phyloP scores from a whole-genome alignment of 2,329 filamentous ascomycete genomes.

The Alternaria viburni region DNA sequence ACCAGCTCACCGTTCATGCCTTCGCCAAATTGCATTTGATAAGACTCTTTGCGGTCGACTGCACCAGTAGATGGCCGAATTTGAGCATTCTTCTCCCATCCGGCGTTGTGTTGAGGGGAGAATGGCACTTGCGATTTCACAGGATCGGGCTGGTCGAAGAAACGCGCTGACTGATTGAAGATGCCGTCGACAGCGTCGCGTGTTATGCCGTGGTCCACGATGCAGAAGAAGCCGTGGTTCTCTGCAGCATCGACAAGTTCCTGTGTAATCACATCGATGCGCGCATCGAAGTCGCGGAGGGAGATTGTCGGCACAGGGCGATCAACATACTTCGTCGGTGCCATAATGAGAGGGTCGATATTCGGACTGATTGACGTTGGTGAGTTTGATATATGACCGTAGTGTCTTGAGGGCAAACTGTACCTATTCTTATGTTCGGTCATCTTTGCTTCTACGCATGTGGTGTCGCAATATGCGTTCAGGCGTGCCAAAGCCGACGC shows the following conservation, averaged over 20 bases:
- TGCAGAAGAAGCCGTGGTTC: conserved; percentile 66
- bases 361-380: neutral
- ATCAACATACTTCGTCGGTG: conserved; percentile 18
- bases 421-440: conserved; percentile 6
- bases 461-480: neutral
- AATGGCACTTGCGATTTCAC: conserved; percentile 62
- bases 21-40: conserved; percentile 67
- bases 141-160: conserved; percentile 56
- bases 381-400: neutral
- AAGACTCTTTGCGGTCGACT: conserved; percentile 66
- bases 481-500: neutral
- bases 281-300: conserved; percentile 58
- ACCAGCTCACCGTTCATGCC: conserved; percentile 54
- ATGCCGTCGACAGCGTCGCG: conserved; percentile 58
- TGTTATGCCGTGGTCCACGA: conserved; percentile 63
- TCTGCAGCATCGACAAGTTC: conserved; percentile 63
- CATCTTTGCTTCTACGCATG: neutral
- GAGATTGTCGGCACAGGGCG: conserved; percentile 51
- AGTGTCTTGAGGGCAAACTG: neutral
- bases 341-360: conserved; percentile 5
- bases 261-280: conserved; percentile 61
- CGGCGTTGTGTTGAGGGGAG: conserved; percentile 58
- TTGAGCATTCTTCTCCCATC: conserved; percentile 62
- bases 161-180: conserved; percentile 58
- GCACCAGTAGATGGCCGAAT: conserved; percentile 58